Evolutionary conservation across 2,329 filamentous ascomycete genomes (phyloP), one percentile per base, ranked within the genome.

Genomic region (Arthrobotrys megalospora): DNA sequence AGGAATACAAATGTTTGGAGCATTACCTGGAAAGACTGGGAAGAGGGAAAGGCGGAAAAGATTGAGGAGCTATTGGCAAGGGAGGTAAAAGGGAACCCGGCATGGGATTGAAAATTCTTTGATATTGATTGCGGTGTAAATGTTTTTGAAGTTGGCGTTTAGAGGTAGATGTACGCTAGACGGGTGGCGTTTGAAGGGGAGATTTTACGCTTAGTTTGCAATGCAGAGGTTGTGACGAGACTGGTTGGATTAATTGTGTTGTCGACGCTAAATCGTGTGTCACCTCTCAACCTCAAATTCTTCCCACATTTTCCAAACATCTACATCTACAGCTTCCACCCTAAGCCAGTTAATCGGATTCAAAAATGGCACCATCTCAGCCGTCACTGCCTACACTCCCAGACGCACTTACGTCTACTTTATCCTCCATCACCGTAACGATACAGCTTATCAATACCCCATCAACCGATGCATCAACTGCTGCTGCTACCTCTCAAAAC

Each of bases 11-110:
- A 66, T 50, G 75, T 78, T n/a, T 78, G 75, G 75, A 78, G 75
- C 32, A 50, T 78, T 24, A 78, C 75, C 14, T 78, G 75, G 75
- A 69, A 78, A 45, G 75, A 78, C 36, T 78, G 75, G 75, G 75
- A 72, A 24, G 53, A 60, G 47, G 75, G 75, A 1, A 43, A 36
- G 28, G 62, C 70, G 12, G 50, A 62, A 24, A 66, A 45, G 55
- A 67, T 72, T 16, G 52, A 71, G 38, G 62, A 19, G 24, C 16
- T 78, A 19, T 38, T 78, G 36, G 67, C 60, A 12, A 52, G 75
- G 43, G 75, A 78, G 52, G 75, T 78, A 1, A 72, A 72, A 24
- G 16, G 50, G 34, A 71, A 68, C n/a, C 53, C 62, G 19, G 72
- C 72, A 4, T 71, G 73, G 66, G 67, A 66, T 14, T 72, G 14